A percentile compares a stretch with the other conserved stretches of the same genome.
These are phyloP conservation scores for Puccinia polysora DNA, from an alignment of 1,284 basidiomycete species.

Conservation along the genomic window DNA sequence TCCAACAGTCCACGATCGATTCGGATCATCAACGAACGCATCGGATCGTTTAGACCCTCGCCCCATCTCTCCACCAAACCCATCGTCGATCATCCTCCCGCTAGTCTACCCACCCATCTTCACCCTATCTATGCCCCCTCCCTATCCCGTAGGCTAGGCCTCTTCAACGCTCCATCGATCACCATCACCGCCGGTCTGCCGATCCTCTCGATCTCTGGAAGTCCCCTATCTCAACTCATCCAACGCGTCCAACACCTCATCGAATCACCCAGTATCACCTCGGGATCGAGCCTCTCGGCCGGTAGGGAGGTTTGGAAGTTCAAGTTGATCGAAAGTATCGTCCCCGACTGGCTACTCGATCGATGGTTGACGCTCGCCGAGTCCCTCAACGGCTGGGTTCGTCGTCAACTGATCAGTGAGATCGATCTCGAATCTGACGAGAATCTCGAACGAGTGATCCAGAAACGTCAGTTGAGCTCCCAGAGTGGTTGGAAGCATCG, in stretches of 20 bases:
- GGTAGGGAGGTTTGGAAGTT: constrained; percentile 20
- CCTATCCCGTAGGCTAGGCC: constrained; percentile 1
- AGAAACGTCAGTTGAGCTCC: constrained; percentile 14
- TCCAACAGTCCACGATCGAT: not conserved
- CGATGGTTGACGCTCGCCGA: constrained; percentile 20
- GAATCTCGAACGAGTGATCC: constrained; percentile 16
- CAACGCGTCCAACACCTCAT: constrained; percentile 12
- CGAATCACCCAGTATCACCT: not conserved
- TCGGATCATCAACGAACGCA: constrained; percentile 29
- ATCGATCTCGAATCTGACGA: constrained; percentile 2
- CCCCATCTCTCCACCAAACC: not conserved
- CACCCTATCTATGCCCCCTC: constrained; percentile 37
- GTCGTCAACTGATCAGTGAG: not conserved
- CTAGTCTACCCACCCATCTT: constrained; percentile 27
- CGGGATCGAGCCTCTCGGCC: not conserved
- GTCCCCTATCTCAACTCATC: constrained; percentile 8
- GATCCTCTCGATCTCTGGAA: not conserved
- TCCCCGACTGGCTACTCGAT: not conserved
- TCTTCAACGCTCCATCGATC: not conserved
- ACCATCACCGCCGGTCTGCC: not conserved
- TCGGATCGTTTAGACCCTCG: constrained; percentile 17
- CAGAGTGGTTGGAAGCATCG: constrained; percentile 25
- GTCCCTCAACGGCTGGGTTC: constrained; percentile 29
- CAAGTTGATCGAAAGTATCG: not conserved
- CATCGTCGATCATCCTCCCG: not conserved